phyloP scores from a whole-genome alignment of 495 filamentous ascomycete species.

The Neurospora sp. region DNA sequence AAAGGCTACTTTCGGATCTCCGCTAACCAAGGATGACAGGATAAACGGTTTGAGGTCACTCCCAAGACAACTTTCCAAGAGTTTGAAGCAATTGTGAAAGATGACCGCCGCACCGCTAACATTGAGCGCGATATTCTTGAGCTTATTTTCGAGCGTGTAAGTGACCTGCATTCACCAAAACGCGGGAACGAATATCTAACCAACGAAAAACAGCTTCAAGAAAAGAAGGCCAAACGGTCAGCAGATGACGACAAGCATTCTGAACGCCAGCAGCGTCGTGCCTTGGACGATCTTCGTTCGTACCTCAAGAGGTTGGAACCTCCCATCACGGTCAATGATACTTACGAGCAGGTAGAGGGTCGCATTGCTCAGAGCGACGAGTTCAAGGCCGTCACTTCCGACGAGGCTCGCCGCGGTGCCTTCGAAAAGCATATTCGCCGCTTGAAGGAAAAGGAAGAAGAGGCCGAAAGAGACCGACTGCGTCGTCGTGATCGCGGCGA shows the following conservation, averaged over 20 bases:
- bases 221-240: slow-evolving; percentile 53
- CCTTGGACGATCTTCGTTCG: slow-evolving; percentile 75
- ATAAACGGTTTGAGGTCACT: slow-evolving; percentile 83
- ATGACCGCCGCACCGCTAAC: slow-evolving; percentile 75
- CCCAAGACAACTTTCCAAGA: slow-evolving; percentile 79
- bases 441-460: slow-evolving; percentile 82
- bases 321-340: slow-evolving; percentile 64
- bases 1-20: neutral
- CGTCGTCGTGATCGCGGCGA: slow-evolving; percentile 56
- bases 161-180: neutral
- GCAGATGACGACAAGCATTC: slow-evolving; percentile 73
- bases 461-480: slow-evolving; percentile 62
- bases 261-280: slow-evolving; percentile 77
- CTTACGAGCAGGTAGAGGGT: slow-evolving; percentile 73
- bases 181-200: slow-evolving; percentile 9
- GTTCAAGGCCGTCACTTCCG: slow-evolving; percentile 67
- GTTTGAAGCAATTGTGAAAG: slow-evolving; percentile 64
- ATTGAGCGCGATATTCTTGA: slow-evolving; percentile 65
- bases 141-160: slow-evolving; percentile 69
- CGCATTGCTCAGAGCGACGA: slow-evolving; percentile 73
- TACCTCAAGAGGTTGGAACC: slow-evolving; percentile 87
- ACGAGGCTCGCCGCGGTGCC: slow-evolving; percentile 69
- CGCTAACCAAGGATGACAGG: slow-evolving; percentile 37
- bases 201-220: slow-evolving; percentile 49
- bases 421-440: slow-evolving; percentile 92